Percentiles rank a stretch among this genome's conserved stretches.
These are phyloP conservation scores for Paraconiothyrium brasiliense DNA, from an alignment of 2,329 filamentous ascomycete species.

Conservation along the genomic window DNA sequence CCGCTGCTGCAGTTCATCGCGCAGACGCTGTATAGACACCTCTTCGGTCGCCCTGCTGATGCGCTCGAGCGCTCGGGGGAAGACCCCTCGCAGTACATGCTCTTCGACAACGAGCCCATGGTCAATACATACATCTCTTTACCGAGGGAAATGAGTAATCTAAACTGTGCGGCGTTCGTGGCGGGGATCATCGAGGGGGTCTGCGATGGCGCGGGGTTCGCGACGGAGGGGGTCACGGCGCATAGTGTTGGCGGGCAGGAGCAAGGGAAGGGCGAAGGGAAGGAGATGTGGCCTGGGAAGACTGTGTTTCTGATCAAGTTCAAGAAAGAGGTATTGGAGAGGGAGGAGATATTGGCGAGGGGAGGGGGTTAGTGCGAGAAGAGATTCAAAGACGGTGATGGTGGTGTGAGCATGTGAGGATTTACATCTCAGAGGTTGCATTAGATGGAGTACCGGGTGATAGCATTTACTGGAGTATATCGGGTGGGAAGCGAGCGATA, in stretches of 20 bases:
- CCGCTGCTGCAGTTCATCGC: slow-evolving; percentile 95
- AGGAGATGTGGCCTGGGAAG: slow-evolving; percentile 87
- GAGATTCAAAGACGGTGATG: neutral
- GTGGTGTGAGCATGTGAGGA: neutral
- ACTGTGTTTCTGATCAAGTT: slow-evolving; percentile 97
- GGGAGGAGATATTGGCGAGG: slow-evolving; percentile 83
- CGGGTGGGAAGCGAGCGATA: slow-evolving; percentile 16
- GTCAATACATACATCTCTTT: slow-evolving; percentile 95
- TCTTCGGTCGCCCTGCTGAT: slow-evolving; percentile 91
- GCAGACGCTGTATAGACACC: slow-evolving; percentile 87
- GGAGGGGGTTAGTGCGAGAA: slow-evolving; percentile 48
- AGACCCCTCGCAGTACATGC: slow-evolving; percentile 97
- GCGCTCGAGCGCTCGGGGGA: slow-evolving; percentile 88
- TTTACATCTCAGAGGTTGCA: neutral
- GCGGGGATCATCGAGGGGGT: slow-evolving; percentile 95
- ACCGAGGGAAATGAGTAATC: slow-evolving; percentile 92
- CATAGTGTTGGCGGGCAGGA: slow-evolving; percentile 69
- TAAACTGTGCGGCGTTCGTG: slow-evolving; percentile 96
- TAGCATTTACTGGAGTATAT: slow-evolving; percentile 8
- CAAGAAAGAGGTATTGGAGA: slow-evolving; percentile 86
- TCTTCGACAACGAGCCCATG: slow-evolving; percentile 96
- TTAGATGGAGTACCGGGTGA: slow-evolving; percentile 1
- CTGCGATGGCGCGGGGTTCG: slow-evolving; percentile 91
- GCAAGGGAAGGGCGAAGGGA: slow-evolving; percentile 64
- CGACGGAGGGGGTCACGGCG: slow-evolving; percentile 82